A percentile compares a stretch with the other conserved stretches of the same genome.
phyloP scores from a whole-genome alignment of 2,329 filamentous ascomycete genomes.

The Colletotrichum camelliae region DNA sequence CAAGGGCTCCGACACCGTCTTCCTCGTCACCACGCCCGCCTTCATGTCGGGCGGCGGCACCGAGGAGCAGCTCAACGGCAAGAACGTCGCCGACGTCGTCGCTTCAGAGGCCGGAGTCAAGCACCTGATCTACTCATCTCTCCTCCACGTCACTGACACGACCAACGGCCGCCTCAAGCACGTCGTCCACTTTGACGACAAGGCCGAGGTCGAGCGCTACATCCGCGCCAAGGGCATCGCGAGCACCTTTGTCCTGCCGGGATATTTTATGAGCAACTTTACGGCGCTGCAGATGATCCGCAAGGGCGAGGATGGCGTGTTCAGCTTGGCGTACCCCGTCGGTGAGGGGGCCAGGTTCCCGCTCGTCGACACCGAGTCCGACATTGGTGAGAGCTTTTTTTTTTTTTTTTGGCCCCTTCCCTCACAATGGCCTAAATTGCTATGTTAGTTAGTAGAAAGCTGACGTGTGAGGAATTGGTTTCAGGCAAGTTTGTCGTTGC shows the following conservation, averaged over 20 bases:
- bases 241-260: slow-evolving; percentile 53
- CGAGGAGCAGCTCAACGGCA: slow-evolving; percentile 37
- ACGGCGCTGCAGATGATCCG: slow-evolving; percentile 26
- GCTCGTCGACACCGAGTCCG: slow-evolving; percentile 34
- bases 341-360: slow-evolving; percentile 32
- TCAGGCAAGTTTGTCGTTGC: slow-evolving; percentile 21
- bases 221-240: slow-evolving; percentile 48
- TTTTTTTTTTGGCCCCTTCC: too few species aligned
- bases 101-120: slow-evolving; percentile 34
- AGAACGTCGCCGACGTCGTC: slow-evolving; percentile 44
- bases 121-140: slow-evolving; percentile 37
- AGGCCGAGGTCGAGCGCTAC: slow-evolving; percentile 51
- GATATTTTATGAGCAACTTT: slow-evolving; percentile 58
- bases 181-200: slow-evolving; percentile 49
- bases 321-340: slow-evolving; percentile 27
- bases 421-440: too few species aligned
- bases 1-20: slow-evolving; percentile 48
- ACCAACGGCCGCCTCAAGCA: slow-evolving; percentile 29
- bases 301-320: slow-evolving; percentile 31
- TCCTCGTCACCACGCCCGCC: slow-evolving; percentile 32
- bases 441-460: too few species aligned
- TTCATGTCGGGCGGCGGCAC: slow-evolving; percentile 17
- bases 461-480: background rate
- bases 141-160: slow-evolving; percentile 31
- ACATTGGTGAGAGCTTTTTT: slow-evolving; percentile 32